Conservation (phyloP, 164 flowering plant genomes). For the Aristolochia californica region DNA sequence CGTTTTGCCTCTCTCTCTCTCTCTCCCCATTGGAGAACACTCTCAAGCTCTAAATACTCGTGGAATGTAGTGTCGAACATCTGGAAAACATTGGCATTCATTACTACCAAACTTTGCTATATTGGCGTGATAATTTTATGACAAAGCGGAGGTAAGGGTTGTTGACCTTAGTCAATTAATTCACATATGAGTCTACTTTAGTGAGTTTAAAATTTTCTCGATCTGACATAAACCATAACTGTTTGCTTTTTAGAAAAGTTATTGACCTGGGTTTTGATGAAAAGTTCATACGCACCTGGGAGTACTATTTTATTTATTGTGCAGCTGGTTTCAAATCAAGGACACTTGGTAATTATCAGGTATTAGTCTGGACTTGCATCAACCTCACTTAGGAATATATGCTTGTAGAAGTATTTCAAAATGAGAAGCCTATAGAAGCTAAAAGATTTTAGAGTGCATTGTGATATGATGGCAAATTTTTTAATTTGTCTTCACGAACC, state of each 20-base stretch:
- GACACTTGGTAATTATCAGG: conserved; percentile 89
- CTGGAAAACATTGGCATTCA: conserved; percentile 83
- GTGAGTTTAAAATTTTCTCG: no score
- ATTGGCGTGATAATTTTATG: conserved; percentile 68
- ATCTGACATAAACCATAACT: neutral
- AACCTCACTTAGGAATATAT: neutral
- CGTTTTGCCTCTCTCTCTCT: neutral
- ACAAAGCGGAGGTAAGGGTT: conserved; percentile 51
- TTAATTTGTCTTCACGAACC: no score
- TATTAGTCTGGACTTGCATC: conserved; percentile 6
- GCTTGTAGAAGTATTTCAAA: neutral
- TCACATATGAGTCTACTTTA: neutral
- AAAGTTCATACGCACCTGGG: conserved; percentile 90
- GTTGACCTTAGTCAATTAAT: neutral
- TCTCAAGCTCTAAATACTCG: neutral
- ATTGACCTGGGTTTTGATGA: conserved; percentile 60
- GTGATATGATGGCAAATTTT: no score
- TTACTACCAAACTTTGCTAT: conserved; percentile 68
- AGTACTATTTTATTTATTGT: conserved; percentile 79
- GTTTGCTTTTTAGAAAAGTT: conserved; percentile 36
- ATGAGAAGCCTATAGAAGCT: neutral
- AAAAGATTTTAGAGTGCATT: no score
- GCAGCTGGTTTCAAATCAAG: conserved; percentile 77
- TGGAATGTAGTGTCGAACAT: conserved; percentile 70
- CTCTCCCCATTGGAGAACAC: neutral